Percentiles rank a stretch among this genome's conserved stretches.
Evolutionary conservation across 257 asterid species (phyloP).

Genomic region (Solanum sejunctum): DNA sequence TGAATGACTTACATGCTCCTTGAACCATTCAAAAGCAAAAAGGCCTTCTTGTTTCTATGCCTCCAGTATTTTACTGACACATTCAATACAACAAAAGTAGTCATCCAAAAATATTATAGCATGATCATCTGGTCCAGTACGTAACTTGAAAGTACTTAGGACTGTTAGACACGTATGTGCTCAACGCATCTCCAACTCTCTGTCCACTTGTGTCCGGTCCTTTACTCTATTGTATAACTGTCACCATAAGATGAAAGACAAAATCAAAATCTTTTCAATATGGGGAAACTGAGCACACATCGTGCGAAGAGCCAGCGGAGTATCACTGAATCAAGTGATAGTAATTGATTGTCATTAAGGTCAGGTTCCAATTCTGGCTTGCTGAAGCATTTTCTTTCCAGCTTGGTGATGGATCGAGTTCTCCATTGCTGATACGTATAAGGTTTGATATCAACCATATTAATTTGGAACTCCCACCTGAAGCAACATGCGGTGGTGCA

Average conservation of each 20-base stretch:
- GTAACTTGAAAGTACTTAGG: slow-evolving; percentile 70
- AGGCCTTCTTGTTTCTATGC: slow-evolving; percentile 41
- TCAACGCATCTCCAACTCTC: slow-evolving; percentile 56
- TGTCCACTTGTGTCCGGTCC: slow-evolving; percentile 94
- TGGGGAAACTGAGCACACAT: slow-evolving; percentile 91
- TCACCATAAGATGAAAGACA: slow-evolving; percentile 65
- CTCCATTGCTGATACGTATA: neutral
- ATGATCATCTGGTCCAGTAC: slow-evolving; percentile 90
- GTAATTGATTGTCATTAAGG: slow-evolving; percentile 7
- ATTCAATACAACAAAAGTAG: slow-evolving; percentile 67
- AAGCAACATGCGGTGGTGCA: no score
- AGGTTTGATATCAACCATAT: no score
- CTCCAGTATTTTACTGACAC: slow-evolving; percentile 49
- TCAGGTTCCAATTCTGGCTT: neutral
- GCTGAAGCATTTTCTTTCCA: slow-evolving; percentile 47
- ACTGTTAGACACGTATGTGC: slow-evolving; percentile 7
- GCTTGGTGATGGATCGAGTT: slow-evolving; percentile 34
- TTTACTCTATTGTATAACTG: slow-evolving; percentile 87
- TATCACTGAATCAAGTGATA: slow-evolving; percentile 67
- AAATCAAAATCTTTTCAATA: slow-evolving; percentile 58
- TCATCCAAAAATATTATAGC: slow-evolving; percentile 80
- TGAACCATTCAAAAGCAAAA: slow-evolving; percentile 74
- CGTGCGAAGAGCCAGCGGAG: slow-evolving; percentile 79
- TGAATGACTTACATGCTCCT: slow-evolving; percentile 52
- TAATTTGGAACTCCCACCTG: no score